Evolutionary conservation across 1,284 basidiomycete species (phyloP).

Genomic region (Kwoniella shivajii): DNA sequence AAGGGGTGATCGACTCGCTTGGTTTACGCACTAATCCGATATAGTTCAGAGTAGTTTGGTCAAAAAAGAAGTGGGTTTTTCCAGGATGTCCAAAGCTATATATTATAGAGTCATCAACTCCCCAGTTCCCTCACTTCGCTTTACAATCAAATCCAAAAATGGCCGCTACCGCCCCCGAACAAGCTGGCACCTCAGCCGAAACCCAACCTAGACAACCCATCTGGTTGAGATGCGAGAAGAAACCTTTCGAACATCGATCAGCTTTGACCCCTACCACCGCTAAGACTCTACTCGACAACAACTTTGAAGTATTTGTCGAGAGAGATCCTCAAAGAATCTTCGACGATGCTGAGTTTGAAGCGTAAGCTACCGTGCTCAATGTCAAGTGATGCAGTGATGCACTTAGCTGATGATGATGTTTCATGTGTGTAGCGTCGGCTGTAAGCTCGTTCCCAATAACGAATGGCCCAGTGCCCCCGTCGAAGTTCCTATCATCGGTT

Average conservation of each 20-base stretch:
- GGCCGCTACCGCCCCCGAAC: conserved; percentile 22
- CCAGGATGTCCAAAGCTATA: too few species aligned
- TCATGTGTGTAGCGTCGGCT: conserved; percentile 70
- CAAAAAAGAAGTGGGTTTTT: too few species aligned
- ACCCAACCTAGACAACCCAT: conserved; percentile 55
- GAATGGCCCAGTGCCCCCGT: conserved; percentile 78
- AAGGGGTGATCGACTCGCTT: conserved; percentile 1
- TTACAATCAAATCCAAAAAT: conserved; percentile 7
- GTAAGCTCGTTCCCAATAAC: conserved; percentile 85
- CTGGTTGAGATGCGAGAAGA: conserved; percentile 95
- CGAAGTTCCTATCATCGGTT: conserved; percentile 82
- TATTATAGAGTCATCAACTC: not conserved
- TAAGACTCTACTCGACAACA: conserved; percentile 84
- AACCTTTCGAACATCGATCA: conserved; percentile 88
- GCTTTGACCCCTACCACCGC: conserved; percentile 93
- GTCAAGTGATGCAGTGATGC: not conserved
- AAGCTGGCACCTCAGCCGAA: conserved; percentile 45
- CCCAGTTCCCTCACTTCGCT: not conserved
- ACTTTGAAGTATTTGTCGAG: conserved; percentile 91
- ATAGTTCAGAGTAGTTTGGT: not conserved
- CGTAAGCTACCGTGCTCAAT: conserved; percentile 64
- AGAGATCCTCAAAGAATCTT: conserved; percentile 95
- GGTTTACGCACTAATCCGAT: not conserved
- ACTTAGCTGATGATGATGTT: not conserved
- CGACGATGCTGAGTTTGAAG: conserved; percentile 88